A percentile compares a stretch with the other conserved stretches of the same genome.
These are phyloP conservation scores for Tricholoma flavovirens DNA, from an alignment of 768 basidiomycete genomes.

Conservation along the genomic window DNA sequence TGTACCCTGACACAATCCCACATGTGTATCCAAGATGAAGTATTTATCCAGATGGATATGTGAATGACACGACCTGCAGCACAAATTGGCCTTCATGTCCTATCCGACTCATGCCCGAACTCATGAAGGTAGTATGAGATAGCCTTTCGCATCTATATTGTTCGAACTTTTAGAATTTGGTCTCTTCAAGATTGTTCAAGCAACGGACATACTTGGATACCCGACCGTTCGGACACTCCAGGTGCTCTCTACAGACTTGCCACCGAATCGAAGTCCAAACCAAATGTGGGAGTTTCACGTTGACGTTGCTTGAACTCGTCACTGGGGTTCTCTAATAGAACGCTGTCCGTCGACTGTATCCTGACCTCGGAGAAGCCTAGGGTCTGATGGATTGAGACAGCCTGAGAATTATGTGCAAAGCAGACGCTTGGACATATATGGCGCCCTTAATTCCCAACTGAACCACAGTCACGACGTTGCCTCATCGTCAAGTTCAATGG, in stretches of 20 bases:
- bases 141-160: conserved; percentile 23
- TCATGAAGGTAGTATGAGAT: conserved; percentile 35
- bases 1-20: conserved; percentile 42
- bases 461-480: no score
- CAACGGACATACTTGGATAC: neutral
- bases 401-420: neutral
- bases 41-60: conserved; percentile 69
- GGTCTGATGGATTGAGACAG: neutral
- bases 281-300: conserved; percentile 26
- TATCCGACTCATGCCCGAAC: conserved; percentile 15
- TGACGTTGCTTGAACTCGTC: neutral
- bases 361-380: neutral
- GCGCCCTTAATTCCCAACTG: neutral
- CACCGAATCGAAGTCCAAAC: conserved; percentile 18
- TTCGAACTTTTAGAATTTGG: neutral
- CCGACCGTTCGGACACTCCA: conserved; percentile 21
- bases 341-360: neutral
- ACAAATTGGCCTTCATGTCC: conserved; percentile 1
- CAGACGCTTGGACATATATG: neutral
- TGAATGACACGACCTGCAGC: conserved; percentile 45
- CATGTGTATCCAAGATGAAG: conserved; percentile 57
- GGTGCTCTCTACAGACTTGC: conserved; percentile 26
- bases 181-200: neutral
- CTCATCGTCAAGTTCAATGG: no score
- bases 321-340: neutral